A percentile compares a stretch with the other conserved stretches of the same genome.
Conservation (phyloP, 106 monocot genomes). For the Phalaenopsis aphrodite region DNA sequence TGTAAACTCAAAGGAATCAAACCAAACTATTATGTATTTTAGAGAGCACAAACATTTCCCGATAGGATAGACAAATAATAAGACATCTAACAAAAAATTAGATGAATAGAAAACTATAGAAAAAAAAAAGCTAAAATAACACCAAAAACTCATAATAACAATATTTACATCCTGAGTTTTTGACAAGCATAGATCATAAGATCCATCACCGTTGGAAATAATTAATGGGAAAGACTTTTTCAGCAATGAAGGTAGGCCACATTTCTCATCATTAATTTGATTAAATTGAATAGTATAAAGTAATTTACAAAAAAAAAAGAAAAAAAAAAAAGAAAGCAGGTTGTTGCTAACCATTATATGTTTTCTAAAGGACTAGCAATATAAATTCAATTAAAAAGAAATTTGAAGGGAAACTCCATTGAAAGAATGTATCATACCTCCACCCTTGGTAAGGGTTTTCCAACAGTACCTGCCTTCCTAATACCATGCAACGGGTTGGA, state of each 20-base stretch:
- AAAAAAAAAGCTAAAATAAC: too few species aligned
- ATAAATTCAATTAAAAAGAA: not conserved
- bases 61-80: too few species aligned
- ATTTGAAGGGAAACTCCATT: not conserved
- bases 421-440: conserved; percentile 43
- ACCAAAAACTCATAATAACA: too few species aligned
- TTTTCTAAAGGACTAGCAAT: not conserved
- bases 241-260: not conserved
- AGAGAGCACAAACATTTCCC: too few species aligned
- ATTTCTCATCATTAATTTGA: not conserved
- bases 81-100: too few species aligned
- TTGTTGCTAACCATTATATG: not conserved
- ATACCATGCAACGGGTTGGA: conserved; percentile 82
- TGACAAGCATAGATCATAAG: not conserved
- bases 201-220: not conserved
- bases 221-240: not conserved
- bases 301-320: not conserved
- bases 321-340: not conserved
- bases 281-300: not conserved
- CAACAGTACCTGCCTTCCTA: conserved; percentile 85
- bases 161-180: too few species aligned
- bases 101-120: too few species aligned
- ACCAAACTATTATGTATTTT: too few species aligned
- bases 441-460: conserved; percentile 81
- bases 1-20: too few species aligned